Conservation (phyloP, 495 filamentous ascomycete genomes). For the Xylaria venustula region DNA sequence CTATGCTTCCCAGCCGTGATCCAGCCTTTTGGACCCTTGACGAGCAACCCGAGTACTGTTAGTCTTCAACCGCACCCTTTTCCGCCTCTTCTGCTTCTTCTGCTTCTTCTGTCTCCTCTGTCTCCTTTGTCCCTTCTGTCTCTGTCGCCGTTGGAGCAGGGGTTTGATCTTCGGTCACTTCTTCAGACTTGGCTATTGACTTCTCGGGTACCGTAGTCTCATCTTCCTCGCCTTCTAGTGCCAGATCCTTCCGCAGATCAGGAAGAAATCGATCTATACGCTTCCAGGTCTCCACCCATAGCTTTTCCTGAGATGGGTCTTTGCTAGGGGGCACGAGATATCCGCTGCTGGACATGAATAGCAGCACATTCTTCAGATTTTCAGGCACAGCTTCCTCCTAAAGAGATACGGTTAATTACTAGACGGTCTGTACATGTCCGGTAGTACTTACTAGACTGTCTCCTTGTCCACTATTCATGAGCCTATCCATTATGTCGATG, state of each 20-base stretch:
- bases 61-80: conserved; percentile 3
- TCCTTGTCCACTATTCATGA: conserved; percentile 95
- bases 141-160: not conserved
- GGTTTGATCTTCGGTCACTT: conserved; percentile 33
- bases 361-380: conserved; percentile 90
- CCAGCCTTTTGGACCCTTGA: not conserved
- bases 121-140: too few relatives aligned
- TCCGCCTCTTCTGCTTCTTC: conserved; percentile 13
- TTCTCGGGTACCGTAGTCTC: conserved; percentile 25
- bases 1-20: not conserved
- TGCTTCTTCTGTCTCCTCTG: too few relatives aligned
- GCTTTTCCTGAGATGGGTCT: conserved; percentile 54
- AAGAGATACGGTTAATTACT: conserved; percentile 20
- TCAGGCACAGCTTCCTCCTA: conserved; percentile 95
- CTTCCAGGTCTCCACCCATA: conserved; percentile 84
- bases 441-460: conserved; percentile 71
- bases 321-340: conserved; percentile 74
- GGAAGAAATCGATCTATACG: conserved; percentile 89
- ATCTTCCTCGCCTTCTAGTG: conserved; percentile 39
- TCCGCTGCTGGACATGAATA: conserved; percentile 91
- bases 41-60: not conserved
- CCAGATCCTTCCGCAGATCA: conserved; percentile 57
- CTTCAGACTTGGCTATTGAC: conserved; percentile 42
- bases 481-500: conserved; percentile 88
- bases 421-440: not conserved